These are phyloP conservation scores for Claviceps sp. DNA, from an alignment of 2,329 filamentous ascomycete genomes.

Conservation along the genomic window DNA sequence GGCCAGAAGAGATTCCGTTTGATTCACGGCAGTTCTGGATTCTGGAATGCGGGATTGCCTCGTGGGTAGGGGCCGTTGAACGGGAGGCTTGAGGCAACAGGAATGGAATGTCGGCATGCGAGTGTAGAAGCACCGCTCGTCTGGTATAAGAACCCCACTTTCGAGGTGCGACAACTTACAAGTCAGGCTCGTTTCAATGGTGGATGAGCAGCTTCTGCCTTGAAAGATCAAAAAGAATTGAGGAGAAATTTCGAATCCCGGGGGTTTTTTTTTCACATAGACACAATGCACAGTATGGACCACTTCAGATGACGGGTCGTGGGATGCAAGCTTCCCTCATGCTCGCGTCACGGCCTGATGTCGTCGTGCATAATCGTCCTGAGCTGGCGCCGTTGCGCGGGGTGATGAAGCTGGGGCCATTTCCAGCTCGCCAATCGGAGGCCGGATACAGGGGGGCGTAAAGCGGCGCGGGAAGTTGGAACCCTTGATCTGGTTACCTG, in stretches of 20 bases:
- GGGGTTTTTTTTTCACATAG: no score
- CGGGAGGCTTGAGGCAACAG: background rate
- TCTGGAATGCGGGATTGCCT: slow-evolving; percentile 2
- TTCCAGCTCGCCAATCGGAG: background rate
- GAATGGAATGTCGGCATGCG: background rate
- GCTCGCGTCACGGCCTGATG: background rate
- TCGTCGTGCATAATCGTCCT: background rate
- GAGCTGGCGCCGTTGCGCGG: slow-evolving; percentile 9
- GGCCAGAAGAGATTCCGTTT: background rate
- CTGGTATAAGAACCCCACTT: background rate
- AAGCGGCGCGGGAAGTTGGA: no score
- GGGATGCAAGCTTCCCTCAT: background rate
- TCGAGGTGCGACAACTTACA: background rate
- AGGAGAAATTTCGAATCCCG: background rate
- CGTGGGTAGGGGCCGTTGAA: background rate
- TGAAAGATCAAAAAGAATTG: background rate
- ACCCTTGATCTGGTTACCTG: no score
- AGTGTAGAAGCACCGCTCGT: background rate
- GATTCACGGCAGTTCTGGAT: background rate
- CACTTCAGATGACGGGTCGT: background rate
- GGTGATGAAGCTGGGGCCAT: slow-evolving; percentile 7
- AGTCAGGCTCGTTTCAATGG: background rate
- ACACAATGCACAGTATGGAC: no score
- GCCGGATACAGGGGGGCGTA: background rate
- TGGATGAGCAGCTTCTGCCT: background rate